These are phyloP conservation scores for Mucor mucedo DNA, from an alignment of 371 early-diverging fungal genomes.

Conservation along the genomic window DNA sequence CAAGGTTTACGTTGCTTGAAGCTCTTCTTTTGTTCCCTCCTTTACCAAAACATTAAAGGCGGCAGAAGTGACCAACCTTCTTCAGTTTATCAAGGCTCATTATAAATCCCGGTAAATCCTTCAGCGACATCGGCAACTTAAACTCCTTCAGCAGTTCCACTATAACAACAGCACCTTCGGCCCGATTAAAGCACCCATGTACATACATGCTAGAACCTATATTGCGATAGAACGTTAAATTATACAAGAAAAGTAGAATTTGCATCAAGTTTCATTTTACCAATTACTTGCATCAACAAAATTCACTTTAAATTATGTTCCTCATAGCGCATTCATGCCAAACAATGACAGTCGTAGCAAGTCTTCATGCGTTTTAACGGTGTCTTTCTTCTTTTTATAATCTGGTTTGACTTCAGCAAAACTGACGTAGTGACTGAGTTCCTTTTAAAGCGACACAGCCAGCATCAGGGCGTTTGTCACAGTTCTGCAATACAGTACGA, in stretches of 20 bases:
- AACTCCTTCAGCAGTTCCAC: slow-evolving; percentile 25
- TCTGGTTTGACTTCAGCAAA: slow-evolving; percentile 20
- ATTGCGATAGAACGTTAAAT: slow-evolving; percentile 19
- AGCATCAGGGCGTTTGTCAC: slow-evolving; percentile 19
- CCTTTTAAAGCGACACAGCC: slow-evolving; percentile 15
- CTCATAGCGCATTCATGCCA: slow-evolving; percentile 17
- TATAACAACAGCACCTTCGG: slow-evolving; percentile 18
- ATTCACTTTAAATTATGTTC: slow-evolving; percentile 18
- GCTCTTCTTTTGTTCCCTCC: slow-evolving; percentile 16
- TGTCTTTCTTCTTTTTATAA: slow-evolving; percentile 21
- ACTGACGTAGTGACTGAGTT: slow-evolving; percentile 1
- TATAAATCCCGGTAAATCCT: slow-evolving; percentile 26
- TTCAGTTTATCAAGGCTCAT: slow-evolving; percentile 27
- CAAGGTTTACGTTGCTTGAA: slow-evolving; percentile 24
- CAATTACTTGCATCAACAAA: slow-evolving; percentile 21
- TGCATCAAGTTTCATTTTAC: slow-evolving; percentile 22
- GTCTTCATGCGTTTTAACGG: slow-evolving; percentile 6
- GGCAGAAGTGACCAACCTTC: slow-evolving; percentile 20
- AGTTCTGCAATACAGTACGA: slow-evolving; percentile 12
- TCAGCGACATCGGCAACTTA: slow-evolving; percentile 23
- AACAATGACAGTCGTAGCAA: slow-evolving; percentile 16
- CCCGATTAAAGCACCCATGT: slow-evolving; percentile 22
- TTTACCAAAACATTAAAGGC: slow-evolving; percentile 18
- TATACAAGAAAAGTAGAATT: slow-evolving; percentile 19
- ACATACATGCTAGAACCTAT: slow-evolving; percentile 14